These are phyloP conservation scores for Candida wancherniae DNA, from an alignment of 805 yeast genomes.

Conservation along the genomic window DNA sequence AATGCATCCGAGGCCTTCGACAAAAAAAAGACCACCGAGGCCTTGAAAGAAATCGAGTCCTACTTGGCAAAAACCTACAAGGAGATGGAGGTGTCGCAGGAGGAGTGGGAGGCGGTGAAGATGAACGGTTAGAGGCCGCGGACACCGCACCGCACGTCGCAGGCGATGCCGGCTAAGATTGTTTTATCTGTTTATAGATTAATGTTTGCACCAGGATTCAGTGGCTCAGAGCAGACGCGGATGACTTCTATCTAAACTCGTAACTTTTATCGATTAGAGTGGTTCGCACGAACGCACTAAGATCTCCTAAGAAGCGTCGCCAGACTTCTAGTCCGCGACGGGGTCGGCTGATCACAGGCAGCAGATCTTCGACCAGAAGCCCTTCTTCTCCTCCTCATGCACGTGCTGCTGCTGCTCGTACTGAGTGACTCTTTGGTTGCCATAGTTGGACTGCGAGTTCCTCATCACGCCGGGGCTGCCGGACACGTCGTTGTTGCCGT, in stretches of 20 bases:
- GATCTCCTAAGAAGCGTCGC: no score
- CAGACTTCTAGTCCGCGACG: no score
- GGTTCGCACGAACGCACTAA: no score
- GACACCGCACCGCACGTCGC: no score
- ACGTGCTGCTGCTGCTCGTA: slow-evolving; percentile 37
- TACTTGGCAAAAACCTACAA: slow-evolving; percentile 13
- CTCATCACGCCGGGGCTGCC: slow-evolving; percentile 22
- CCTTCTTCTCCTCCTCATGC: slow-evolving; percentile 33
- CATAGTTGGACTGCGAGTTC: slow-evolving; percentile 21
- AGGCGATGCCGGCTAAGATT: no score
- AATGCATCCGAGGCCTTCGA: slow-evolving; percentile 19
- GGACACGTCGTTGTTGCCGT: slow-evolving; percentile 16
- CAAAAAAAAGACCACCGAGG: slow-evolving; percentile 20
- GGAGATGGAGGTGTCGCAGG: slow-evolving; percentile 16
- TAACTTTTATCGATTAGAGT: no score
- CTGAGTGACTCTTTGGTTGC: slow-evolving; percentile 24
- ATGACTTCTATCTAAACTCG: no score
- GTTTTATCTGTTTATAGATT: no score
- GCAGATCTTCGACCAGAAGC: slow-evolving; percentile 41
- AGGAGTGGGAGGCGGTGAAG: slow-evolving; percentile 12
- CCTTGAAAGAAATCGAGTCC: slow-evolving; percentile 12
- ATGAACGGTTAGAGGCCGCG: slow-evolving; percentile 5
- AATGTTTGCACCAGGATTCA: no score
- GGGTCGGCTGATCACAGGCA: slow-evolving; percentile 27
- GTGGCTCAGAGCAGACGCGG: no score